Base-by-base conservation (phyloP, 2,329 filamentous ascomycete species). In the Colletotrichum incanum region DNA sequence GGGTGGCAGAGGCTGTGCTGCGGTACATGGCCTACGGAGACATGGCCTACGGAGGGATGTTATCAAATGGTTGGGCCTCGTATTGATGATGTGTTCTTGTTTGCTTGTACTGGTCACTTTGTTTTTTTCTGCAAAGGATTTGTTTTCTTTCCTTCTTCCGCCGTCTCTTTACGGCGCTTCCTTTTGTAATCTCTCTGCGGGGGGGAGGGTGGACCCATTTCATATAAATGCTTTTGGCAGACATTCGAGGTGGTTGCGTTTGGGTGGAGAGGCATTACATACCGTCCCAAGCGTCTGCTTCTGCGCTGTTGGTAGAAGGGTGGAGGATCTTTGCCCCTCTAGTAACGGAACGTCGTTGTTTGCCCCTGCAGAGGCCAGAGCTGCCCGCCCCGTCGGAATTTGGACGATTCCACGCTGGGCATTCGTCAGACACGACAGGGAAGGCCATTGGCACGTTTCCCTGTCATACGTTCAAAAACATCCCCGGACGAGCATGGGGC, bases 381-480 rank as follows among this genome's bases (percentile, higher is more conserved):
- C 49, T 69, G 37, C 31, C 60, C 65, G 65, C 55, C 50, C 67
- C 41, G 49, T 41, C 56, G 67, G 71, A 45, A 52, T 70, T 61
- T 37, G 45, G n/a, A 50, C 47, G n/a, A 11, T 56, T 65, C 34
- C 39, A 41, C 47, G 54, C 41, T 14, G 50, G 41, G 41, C 50
- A 69, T 72, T 72, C 50, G 65, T 45, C 58, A 43, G 54, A 39
- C 47, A 23, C 45, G 26, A 58, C 47, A 64, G 65, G 73, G 70
- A 71, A 37, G 41, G 58, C 34, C 20, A 41, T 41, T 71, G 71
- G 73, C 71, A 62, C 49, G 66, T 73, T 71, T 67, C 73, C 63
- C 64, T 62, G 55, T 66, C 56, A 43, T 56, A 68, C 62, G 54
- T 73, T 23, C 73, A 63, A 70, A 70, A 74, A 67, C 61, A 59